phyloP scores from a whole-genome alignment of 805 yeast genomes.

The Monosporozyma solicola region DNA sequence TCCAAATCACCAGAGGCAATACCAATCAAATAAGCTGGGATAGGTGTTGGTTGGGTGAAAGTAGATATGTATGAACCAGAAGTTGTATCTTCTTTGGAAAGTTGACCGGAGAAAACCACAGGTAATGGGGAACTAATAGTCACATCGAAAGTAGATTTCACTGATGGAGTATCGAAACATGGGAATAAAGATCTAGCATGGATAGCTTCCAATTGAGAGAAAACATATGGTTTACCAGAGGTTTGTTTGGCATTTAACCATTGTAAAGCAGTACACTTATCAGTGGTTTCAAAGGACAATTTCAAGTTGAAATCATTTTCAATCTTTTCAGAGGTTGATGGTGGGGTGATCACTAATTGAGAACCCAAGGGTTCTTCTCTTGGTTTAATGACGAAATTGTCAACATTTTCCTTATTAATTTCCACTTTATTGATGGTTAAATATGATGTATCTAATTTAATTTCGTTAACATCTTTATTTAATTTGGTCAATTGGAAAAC shows the following conservation, averaged over 20 bases:
- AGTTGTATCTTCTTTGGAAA: constrained; percentile 11
- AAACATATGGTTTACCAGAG: constrained; percentile 58
- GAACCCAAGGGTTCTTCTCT: constrained; percentile 53
- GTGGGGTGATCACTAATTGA: constrained; percentile 34
- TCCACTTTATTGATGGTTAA: constrained; percentile 39
- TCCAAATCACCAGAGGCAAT: constrained; percentile 76
- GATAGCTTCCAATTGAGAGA: constrained; percentile 87
- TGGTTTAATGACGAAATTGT: constrained; percentile 28
- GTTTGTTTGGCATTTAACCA: constrained; percentile 72
- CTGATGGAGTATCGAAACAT: constrained; percentile 82
- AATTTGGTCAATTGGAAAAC: constrained; percentile 35
- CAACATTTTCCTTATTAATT: constrained; percentile 34
- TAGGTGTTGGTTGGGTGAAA: constrained; percentile 70
- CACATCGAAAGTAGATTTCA: constrained; percentile 58
- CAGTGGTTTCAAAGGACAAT: constrained; percentile 61
- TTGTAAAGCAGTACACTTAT: constrained; percentile 73
- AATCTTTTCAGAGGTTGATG: background rate
- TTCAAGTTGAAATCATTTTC: constrained; percentile 22
- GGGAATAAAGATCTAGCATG: constrained; percentile 86
- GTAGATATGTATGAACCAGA: constrained; percentile 29
- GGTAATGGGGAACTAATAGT: constrained; percentile 54
- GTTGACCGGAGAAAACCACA: constrained; percentile 65
- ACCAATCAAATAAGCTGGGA: constrained; percentile 77
- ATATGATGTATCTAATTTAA: constrained; percentile 58
- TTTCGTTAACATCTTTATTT: constrained; percentile 20